Base-by-base conservation (phyloP, 2,329 filamentous ascomycete genomes). In the Cladorrhinum sp. region DNA sequence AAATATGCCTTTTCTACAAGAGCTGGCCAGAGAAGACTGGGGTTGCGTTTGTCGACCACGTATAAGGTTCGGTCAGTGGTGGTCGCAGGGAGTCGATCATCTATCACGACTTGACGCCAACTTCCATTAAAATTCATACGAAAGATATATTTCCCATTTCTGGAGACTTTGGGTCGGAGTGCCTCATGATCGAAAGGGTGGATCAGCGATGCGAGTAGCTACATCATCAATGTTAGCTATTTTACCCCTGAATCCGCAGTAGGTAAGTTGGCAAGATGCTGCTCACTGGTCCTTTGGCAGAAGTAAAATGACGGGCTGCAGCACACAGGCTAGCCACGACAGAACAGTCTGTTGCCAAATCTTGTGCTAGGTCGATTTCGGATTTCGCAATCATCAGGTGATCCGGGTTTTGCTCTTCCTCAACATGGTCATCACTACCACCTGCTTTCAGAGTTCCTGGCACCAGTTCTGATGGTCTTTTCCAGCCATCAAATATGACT, bases 41-140 rank as follows among this genome's bases (percentile, higher is more conserved):
- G 89, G 65, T 96, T 92, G 48, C 87, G 87, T 36, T 92, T 85
- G 69, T 98, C 93, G 50, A 96, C 84, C 9, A 98, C 93, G 73
- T 96, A 92, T 2, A 99, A 83, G 5, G 89, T 86, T 27, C 92
- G 85, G 85, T 80, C 16, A 6, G 86, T 90, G 55, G 83, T 88
- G 0, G 93, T 95, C 0, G 85, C 80, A 0, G 95, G 95, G 16
- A 99, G 81, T 20, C 89, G 85, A 72, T 98, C 93, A 70, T 99
- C 95, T 63, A 99, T 91, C 18, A 89, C 80, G 1, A 99, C 92
- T 67, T 87, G 89, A 53, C 95, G 87, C 73, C 89, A 93, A 70
- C 92, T 95, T 16, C 95, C 95, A 69, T 99, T 99, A 77, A 99
- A 98, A 71, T 96, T 90, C 69, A 99, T 85, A n/a, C 89, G 87